Base-by-base conservation (phyloP, 176 grass and related monocot genomes). In the Hordeum marinum region DNA sequence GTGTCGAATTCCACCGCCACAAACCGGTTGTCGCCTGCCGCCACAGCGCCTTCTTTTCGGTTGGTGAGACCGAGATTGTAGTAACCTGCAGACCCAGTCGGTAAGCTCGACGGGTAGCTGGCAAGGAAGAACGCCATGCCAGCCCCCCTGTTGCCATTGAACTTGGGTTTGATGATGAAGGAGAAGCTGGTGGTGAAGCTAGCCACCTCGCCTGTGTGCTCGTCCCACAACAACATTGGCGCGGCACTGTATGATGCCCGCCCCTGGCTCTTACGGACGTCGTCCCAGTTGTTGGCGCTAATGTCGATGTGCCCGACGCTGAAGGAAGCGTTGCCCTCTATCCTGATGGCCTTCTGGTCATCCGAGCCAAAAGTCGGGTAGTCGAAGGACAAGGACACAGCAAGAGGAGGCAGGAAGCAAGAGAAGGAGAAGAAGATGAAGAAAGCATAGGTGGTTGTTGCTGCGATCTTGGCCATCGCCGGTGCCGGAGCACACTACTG, bases 51-150 rank as follows among this genome's bases (percentile, higher is more conserved):
- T 0, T 23, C 0, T 0, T 0, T 10, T 24, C 12, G 72, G 60
- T 26, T 40, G 6, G 41, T 67, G 62, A 80, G 78, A 18, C 78
- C 78, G 42, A 80, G 78, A 10, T 46, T 46, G 50, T 72, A 82
- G 6, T 54, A 68, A 11, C 12, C 31, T 32, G 80, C 20, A 0
- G 15, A 24, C n/a, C 23, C 72, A 3, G 27, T 20, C n/a, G 83
- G 83, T 63, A 85, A 14, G 61, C 0, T n/a, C 7, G 83, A 77
- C 0, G 83, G 83, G 23, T 68, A 77, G 83, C 52, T 60, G 46
- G 63, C 73, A 35, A 85, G 83, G 73, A 85, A 85, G 83, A 85
- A 85, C 1, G 83, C 23, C 83, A 85, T 77, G 5, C 83, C 83
- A 3, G 62, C 7, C 21, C 73, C 83, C 83, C 76, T 85, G 15